phyloP scores from a whole-genome alignment of 257 asterid genomes.

The Primulina huaijiensis region DNA sequence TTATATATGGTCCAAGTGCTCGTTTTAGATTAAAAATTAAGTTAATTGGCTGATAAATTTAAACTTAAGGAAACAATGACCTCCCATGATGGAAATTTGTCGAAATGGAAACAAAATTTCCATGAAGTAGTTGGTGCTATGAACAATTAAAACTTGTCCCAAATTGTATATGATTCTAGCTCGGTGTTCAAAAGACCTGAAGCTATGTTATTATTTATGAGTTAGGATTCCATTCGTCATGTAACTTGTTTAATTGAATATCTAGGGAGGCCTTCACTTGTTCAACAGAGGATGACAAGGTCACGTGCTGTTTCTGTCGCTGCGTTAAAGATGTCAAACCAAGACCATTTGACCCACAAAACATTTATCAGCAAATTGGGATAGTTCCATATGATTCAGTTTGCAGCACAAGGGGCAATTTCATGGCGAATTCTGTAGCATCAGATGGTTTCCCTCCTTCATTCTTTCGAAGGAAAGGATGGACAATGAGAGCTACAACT shows the following conservation, averaged over 20 bases:
- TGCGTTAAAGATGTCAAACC: conserved; percentile 42
- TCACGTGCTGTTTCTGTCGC: conserved; percentile 47
- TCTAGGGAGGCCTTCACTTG: conserved; percentile 57
- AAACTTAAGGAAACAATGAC: too few relatives aligned
- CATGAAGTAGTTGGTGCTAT: too few relatives aligned
- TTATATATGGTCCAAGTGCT: too few relatives aligned
- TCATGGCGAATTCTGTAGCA: conserved; percentile 32
- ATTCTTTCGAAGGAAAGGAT: conserved; percentile 37
- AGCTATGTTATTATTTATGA: not conserved
- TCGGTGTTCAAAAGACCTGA: too few relatives aligned
- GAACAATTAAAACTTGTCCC: too few relatives aligned
- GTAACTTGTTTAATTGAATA: not conserved
- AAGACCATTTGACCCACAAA: conserved; percentile 48
- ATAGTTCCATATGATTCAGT: conserved; percentile 13
- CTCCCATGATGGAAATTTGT: too few relatives aligned
- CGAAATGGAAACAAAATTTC: too few relatives aligned
- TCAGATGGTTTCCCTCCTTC: conserved; percentile 45
- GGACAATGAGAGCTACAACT: conserved; percentile 33
- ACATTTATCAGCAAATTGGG: conserved; percentile 46
- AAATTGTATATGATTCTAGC: too few relatives aligned
- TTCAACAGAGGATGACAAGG: conserved; percentile 55
- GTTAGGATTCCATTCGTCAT: not conserved
- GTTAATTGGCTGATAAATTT: too few relatives aligned
- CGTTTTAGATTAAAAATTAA: too few relatives aligned
- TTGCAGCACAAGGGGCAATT: conserved; percentile 19